Base-by-base conservation (phyloP, 495 filamentous ascomycete species). In the Gamarada debralockiae region DNA sequence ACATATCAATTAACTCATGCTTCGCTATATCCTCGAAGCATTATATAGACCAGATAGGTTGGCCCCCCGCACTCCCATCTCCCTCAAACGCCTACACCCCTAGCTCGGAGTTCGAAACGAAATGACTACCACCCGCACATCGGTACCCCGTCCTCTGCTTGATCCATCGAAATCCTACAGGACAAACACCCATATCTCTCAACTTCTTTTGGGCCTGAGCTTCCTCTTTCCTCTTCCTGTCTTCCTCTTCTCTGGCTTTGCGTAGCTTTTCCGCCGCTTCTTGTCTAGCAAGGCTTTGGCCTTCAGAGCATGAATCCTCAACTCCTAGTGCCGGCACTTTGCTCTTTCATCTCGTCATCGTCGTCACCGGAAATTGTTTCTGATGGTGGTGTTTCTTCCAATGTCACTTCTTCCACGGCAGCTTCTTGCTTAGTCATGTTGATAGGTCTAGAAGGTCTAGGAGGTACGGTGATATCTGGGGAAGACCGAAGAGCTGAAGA, bases 51-150 rank as follows among this genome's bases (percentile, higher is more conserved):
- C n/a, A n/a, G n/a, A n/a, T n/a, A n/a, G n/a, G n/a, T n/a, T n/a
- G n/a, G n/a, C n/a, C n/a, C n/a, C n/a, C n/a, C n/a, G n/a, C n/a
- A n/a, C n/a, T n/a, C n/a, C n/a, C n/a, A n/a, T n/a, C n/a, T n/a
- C n/a, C n/a, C n/a, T n/a, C n/a, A n/a, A n/a, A n/a, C n/a, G n/a
- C n/a, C n/a, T n/a, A n/a, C 37, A 40, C 20, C 9, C 37, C 60
- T 33, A 71, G 52, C 53, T 64, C 21, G 14, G 17, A 53, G 61
- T 74, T 56, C 6, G 64, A 57, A 31, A 81, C 60, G n/a, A 45
- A 81, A 67, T 84, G 79, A 7, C 46, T 52, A 0, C 81, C 80
- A 0, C 70, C 80, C 3, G 70, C 67, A 55, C 82, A 83, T n/a
- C 79, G 52, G 62, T 80, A 84, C 8, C 81, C 80, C 2, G 45